Evolutionary conservation across 441 rosid species (phyloP).

Genomic region (Adansonia madagascariensis): DNA sequence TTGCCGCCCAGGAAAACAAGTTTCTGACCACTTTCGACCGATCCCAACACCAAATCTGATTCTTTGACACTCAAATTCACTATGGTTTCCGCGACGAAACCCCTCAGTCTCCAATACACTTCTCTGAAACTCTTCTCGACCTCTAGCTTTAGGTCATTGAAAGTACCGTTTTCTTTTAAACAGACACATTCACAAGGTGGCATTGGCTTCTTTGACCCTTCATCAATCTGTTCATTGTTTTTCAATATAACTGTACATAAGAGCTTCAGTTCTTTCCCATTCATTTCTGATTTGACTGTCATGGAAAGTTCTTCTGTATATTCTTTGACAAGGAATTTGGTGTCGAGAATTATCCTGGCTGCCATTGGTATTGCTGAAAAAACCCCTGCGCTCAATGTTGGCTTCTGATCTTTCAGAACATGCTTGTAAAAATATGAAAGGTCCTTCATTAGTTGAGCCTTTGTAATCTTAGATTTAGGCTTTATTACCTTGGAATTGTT

Average conservation of each 20-base stretch:
- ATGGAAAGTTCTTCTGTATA: constrained; percentile 38
- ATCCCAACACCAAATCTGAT: constrained; percentile 42
- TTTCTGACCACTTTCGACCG: constrained; percentile 53
- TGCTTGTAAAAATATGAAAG: constrained; percentile 53
- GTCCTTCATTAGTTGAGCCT: constrained; percentile 70
- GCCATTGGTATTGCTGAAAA: constrained; percentile 57
- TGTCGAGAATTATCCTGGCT: constrained; percentile 66
- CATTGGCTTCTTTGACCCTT: constrained; percentile 24
- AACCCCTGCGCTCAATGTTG: constrained; percentile 39
- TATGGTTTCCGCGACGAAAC: constrained; percentile 44
- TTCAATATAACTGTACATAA: constrained; percentile 55
- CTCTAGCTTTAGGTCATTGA: constrained; percentile 60
- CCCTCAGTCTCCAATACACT: constrained; percentile 70
- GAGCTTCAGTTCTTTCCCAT: constrained; percentile 49
- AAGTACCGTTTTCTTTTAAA: constrained; percentile 56
- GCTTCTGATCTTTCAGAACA: constrained; percentile 60
- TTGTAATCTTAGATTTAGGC: constrained; percentile 51
- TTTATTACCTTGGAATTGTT: constrained; percentile 43
- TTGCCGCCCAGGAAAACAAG: constrained; percentile 55
- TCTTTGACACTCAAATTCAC: constrained; percentile 46
- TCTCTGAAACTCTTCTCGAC: constrained; percentile 70
- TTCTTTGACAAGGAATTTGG: constrained; percentile 71
- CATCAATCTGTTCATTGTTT: constrained; percentile 31
- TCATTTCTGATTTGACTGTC: constrained; percentile 28
- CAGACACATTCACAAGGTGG: constrained; percentile 68